Evolutionary conservation across 495 filamentous ascomycete genomes (phyloP), one percentile per base, ranked within the genome.

Genomic region (Neurospora sp.): DNA sequence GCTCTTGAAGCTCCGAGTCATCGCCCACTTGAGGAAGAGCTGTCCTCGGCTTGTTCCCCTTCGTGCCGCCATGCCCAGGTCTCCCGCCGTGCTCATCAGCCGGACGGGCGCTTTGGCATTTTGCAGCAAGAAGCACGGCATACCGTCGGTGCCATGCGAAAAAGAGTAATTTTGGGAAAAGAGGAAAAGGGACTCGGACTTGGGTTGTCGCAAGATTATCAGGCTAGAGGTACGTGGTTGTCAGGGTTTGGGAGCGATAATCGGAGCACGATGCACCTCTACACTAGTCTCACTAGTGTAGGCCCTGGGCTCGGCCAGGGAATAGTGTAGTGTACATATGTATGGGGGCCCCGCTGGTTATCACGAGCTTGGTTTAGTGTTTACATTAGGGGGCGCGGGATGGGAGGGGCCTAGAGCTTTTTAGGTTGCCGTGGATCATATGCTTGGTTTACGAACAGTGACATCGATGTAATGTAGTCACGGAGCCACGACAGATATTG

Each of bases 111-210:
- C 79, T 79, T 82, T 78, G 80, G 78, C 84, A 82, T 83, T 79
- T 72, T 80, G 83, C 78, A 85, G 78, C 79, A 78, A 79, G 78
- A 82, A 73, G 76, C 78, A 80, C 75, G 81, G 80, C 85, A 86
- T 86, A 74, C 84, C 82, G 82, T 77, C 76, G 73, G 71, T 85
- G 84, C 84, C 85, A 86, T 85, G 75, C 85, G 77, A 73, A 42
- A 73, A 48, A 70, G 21, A 39, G 48, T 31, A 69, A 9, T 19
- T 66, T 31, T 3, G 31, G 13, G 15, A 34, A 66, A 34, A 66
- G 45, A 13, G 5, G 28, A 9, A 34, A 66, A 66, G 54, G 5
- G 15, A 66, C 6, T 66, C 15, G 28, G 28, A 66, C 15, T 66
- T 17, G 54, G 48, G 48, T 28, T 59, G 48, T 31, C 48, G n/a